Evolutionary conservation across 2,329 filamentous ascomycete genomes (phyloP), one percentile per base, ranked within the genome.

Genomic region (Rasamsonia emersonii): DNA sequence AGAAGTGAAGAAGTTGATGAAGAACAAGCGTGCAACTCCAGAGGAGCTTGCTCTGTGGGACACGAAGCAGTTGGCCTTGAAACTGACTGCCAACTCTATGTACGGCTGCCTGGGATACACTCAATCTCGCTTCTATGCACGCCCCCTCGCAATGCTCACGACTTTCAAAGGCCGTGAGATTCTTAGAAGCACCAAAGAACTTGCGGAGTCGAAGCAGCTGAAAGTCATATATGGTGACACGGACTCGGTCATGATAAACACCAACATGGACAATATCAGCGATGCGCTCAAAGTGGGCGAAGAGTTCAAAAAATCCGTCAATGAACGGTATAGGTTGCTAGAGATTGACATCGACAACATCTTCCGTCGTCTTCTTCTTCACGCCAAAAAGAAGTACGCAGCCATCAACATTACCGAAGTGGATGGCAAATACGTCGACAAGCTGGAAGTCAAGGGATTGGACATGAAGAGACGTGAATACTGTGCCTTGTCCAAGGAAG

Each of bases 231-330:
- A 98, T 49, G 91, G 91, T 65, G 91, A 98, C 62, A 98, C 91
- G 9, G 91, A 98, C 61, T 98, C 91, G 6, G 91, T 98, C 62
- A 98, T 98, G 91, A 96, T 98, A 68, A 98, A 98, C 53, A 93
- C 91, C 42, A 96, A 96, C 52, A 86, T 91, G 34, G 85, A 95
- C 60, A 93, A 83, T 44, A 82, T 96, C 18, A 77, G 83, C 18
- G 86, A 93, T 49, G 91, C 91, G 2, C 67, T 95, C 47, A 88
- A 83, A 53, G 82, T 98, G 31, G 93, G 91, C 36, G 79, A 86
- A 26, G 86, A 96, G 41, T 96, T 98, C 71, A 96, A 95, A 64
- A 81, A 78, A 48, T 77, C 85, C 15, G 91, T 98, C 62, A 98
- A 98, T 53, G 85, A 94, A 47, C 79, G 82, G 40, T 98, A 98